These are phyloP conservation scores for Termitomyces sp. DNA, from an alignment of 768 basidiomycete genomes.

Conservation along the genomic window DNA sequence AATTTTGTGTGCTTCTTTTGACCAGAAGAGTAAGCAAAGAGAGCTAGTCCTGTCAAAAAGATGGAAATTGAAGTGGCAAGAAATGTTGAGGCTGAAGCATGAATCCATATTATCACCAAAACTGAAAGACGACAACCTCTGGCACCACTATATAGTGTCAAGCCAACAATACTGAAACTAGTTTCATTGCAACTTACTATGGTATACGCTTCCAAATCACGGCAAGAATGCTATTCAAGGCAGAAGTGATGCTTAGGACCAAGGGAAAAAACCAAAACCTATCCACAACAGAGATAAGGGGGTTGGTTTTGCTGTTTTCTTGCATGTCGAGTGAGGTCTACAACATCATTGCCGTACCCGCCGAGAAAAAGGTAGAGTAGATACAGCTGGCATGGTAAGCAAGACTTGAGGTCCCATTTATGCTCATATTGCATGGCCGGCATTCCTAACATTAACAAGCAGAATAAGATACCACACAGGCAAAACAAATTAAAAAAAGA, in stretches of 20 bases:
- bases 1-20: slow-evolving; percentile 9
- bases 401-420: slow-evolving; percentile 8
- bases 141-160: slow-evolving; percentile 7
- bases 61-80: slow-evolving; percentile 13
- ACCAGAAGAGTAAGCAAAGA: slow-evolving; percentile 10
- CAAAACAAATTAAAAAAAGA: not conserved
- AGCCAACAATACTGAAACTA: not conserved
- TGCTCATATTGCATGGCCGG: slow-evolving; percentile 18
- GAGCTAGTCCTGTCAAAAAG: slow-evolving; percentile 11
- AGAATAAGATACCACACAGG: not conserved
- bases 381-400: slow-evolving; percentile 14
- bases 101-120: slow-evolving; percentile 14
- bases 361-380: slow-evolving; percentile 25
- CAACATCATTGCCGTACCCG: slow-evolving; percentile 20
- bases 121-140: slow-evolving; percentile 12
- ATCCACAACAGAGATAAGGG: slow-evolving; percentile 11
- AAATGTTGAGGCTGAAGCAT: slow-evolving; percentile 12
- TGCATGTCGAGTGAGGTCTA: slow-evolving; percentile 10
- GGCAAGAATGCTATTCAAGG: slow-evolving; percentile 19
- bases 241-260: slow-evolving; percentile 19
- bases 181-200: slow-evolving; percentile 13
- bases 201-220: slow-evolving; percentile 18
- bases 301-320: not conserved
- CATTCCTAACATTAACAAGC: slow-evolving; percentile 8
- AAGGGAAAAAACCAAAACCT: slow-evolving; percentile 20